Evolutionary conservation across 2,329 filamentous ascomycete species (phyloP).

Genomic region (Thielaviopsis euricoi): DNA sequence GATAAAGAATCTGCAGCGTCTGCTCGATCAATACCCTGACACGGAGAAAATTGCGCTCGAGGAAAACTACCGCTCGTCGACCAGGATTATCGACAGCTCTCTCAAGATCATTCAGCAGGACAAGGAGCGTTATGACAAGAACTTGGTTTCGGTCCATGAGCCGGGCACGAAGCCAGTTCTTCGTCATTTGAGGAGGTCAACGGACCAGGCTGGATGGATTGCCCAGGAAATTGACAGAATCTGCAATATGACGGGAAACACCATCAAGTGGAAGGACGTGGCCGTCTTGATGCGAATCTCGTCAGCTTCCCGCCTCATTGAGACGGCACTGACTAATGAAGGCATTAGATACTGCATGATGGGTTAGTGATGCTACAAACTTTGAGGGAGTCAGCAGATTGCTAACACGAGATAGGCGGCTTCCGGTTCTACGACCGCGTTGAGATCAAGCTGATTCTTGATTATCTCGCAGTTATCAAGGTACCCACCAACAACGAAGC

Average conservation of each 20-base stretch:
- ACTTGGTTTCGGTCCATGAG: conserved; percentile 61
- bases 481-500: conserved; percentile 81
- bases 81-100: conserved; percentile 63
- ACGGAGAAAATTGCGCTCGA: conserved; percentile 74
- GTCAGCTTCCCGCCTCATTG: conserved; percentile 67
- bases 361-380: too few relatives aligned
- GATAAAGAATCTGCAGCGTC: conserved; percentile 66
- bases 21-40: conserved; percentile 59
- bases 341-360: conserved; percentile 88
- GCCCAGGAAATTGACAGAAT: conserved; percentile 64
- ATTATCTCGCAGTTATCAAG: conserved; percentile 74
- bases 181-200: conserved; percentile 52
- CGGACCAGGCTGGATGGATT: conserved; percentile 73
- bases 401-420: conserved; percentile 26
- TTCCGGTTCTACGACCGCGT: conserved; percentile 80
- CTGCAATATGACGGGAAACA: conserved; percentile 51
- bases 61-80: conserved; percentile 88
- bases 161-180: conserved; percentile 69
- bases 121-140: conserved; percentile 60
- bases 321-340: conserved; percentile 61
- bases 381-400: background rate
- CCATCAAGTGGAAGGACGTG: conserved; percentile 62
- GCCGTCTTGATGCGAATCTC: conserved; percentile 80
- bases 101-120: conserved; percentile 86
- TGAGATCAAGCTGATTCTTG: conserved; percentile 73